Evolutionary conservation across 768 basidiomycete species (phyloP).

Genomic region (Macrolepiota dolichaula): DNA sequence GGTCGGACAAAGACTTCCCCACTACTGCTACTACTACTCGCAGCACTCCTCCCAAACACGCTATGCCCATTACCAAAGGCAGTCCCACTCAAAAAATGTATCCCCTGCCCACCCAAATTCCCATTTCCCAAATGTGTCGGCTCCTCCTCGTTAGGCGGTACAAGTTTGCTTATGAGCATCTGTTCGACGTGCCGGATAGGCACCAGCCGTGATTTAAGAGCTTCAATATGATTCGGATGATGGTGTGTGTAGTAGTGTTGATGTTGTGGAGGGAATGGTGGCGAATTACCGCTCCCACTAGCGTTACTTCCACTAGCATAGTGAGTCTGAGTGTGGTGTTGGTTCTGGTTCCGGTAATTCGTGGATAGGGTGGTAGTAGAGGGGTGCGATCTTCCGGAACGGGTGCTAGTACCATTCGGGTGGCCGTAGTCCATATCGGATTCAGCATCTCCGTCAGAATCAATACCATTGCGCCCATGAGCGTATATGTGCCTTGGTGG

Average conservation of each 20-base stretch:
- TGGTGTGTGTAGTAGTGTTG: constrained; percentile 17
- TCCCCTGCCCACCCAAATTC: constrained; percentile 19
- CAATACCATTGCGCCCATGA: not conserved
- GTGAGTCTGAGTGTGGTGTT: not conserved
- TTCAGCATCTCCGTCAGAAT: constrained; percentile 1
- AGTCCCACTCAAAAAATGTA: constrained; percentile 12
- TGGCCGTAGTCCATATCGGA: constrained; percentile 3
- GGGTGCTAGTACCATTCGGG: not conserved
- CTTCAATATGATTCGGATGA: constrained; percentile 40
- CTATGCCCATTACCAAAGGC: constrained; percentile 9
- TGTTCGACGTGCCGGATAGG: constrained; percentile 71
- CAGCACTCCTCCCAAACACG: not conserved
- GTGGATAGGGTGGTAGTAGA: not conserved
- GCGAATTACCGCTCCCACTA: not conserved
- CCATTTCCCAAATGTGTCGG: constrained; percentile 33
- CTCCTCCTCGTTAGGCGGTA: constrained; percentile 64
- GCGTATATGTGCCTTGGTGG: constrained; percentile 1
- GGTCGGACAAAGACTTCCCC: constrained; percentile 65
- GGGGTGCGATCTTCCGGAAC: not conserved
- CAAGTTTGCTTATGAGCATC: constrained; percentile 65
- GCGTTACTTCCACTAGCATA: not conserved
- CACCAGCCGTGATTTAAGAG: constrained; percentile 56
- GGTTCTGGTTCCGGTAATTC: not conserved
- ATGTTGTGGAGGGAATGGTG: constrained; percentile 9
- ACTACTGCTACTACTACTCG: constrained; percentile 18